A percentile compares a stretch with the other conserved stretches of the same genome.
These are phyloP conservation scores for Phylloporus sp. DNA, from an alignment of 768 basidiomycete species.

Conservation along the genomic window DNA sequence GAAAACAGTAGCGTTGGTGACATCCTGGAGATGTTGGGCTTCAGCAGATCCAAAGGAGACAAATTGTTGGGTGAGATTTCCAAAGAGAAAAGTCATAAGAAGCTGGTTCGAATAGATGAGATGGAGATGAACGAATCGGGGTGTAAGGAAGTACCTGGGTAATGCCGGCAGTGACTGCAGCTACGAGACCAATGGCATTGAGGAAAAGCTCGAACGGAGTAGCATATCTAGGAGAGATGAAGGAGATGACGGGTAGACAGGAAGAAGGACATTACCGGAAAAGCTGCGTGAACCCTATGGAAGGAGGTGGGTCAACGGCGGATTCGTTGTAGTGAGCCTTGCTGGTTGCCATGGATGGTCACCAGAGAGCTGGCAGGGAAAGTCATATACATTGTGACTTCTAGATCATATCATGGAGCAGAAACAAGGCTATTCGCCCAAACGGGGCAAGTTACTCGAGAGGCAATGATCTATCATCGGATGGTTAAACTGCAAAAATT, in stretches of 20 bases:
- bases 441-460: too few species aligned
- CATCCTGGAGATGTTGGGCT: conserved; percentile 12
- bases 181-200: conserved; percentile 65
- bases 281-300: conserved; percentile 41
- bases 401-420: too few species aligned
- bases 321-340: too few species aligned
- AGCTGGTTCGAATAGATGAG: conserved; percentile 39
- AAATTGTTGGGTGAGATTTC: conserved; percentile 71
- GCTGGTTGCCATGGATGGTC: too few species aligned
- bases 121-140: not conserved
- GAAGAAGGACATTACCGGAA: conserved; percentile 39
- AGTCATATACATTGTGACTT: too few species aligned
- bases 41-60: conserved; percentile 45
- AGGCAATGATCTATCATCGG: too few species aligned
- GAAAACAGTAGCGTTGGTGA: conserved; percentile 29
- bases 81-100: conserved; percentile 81
- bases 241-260: not conserved
- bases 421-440: too few species aligned
- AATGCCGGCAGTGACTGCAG: conserved; percentile 71
- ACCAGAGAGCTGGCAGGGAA: too few species aligned
- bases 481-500: too few species aligned
- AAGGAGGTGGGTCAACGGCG: conserved; percentile 9
- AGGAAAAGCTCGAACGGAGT: conserved; percentile 64
- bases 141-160: conserved; percentile 52
- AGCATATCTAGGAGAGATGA: conserved; percentile 50